phyloP scores from a whole-genome alignment of 768 basidiomycete species.

The Flagelloscypha sp. region DNA sequence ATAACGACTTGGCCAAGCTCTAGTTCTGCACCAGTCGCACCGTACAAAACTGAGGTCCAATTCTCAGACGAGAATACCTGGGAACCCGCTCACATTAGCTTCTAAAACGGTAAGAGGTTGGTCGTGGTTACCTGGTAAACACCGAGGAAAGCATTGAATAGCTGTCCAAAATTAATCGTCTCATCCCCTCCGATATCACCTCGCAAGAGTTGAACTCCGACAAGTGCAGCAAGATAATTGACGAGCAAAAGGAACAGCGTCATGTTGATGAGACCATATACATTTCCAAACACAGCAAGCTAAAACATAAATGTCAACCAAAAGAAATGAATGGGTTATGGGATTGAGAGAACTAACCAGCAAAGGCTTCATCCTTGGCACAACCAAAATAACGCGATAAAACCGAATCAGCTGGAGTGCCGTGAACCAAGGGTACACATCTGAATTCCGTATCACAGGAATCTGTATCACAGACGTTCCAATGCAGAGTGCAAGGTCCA shows the following conservation, averaged over 20 bases:
- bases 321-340: background rate
- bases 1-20: slow-evolving; percentile 62
- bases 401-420: slow-evolving; percentile 81
- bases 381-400: slow-evolving; percentile 84
- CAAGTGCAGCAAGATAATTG: slow-evolving; percentile 78
- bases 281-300: slow-evolving; percentile 86
- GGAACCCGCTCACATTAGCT: too few species aligned
- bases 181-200: slow-evolving; percentile 57
- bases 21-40: slow-evolving; percentile 50
- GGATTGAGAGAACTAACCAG: slow-evolving; percentile 43
- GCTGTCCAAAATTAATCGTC: slow-evolving; percentile 68
- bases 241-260: slow-evolving; percentile 80
- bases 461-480: slow-evolving; percentile 77
- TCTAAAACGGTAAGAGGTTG: too few species aligned
- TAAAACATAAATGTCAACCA: slow-evolving; percentile 20
- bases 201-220: slow-evolving; percentile 77
- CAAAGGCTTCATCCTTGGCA: slow-evolving; percentile 85
- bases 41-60: slow-evolving; percentile 77
- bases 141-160: slow-evolving; percentile 79
- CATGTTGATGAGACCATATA: slow-evolving; percentile 90
- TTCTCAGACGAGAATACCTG: slow-evolving; percentile 91
- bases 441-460: slow-evolving; percentile 57
- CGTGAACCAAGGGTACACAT: slow-evolving; percentile 82
- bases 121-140: too few species aligned
- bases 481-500: slow-evolving; percentile 73